Base-by-base conservation (phyloP, 2,329 filamentous ascomycete species). In the Aureobasidium sp. region DNA sequence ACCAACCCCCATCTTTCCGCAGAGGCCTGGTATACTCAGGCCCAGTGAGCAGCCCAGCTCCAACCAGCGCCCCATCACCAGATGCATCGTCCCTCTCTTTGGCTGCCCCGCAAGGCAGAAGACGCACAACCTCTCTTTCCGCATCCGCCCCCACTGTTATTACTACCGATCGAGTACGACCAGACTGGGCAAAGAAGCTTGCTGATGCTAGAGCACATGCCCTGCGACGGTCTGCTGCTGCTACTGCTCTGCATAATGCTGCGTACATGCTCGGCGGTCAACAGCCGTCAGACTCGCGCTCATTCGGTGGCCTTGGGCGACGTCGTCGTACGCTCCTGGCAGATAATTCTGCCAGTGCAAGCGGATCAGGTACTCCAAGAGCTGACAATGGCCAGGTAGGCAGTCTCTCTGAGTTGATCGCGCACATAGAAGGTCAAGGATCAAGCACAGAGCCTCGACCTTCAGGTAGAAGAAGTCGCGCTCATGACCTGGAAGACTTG, bases 401-500 rank as follows among this genome's bases (percentile, higher is more conserved):
- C 12, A 72, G 74, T 51, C 59, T 71, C 6, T 66, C 66, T 53
- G 65, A 69, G n/a, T 61, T 73, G 24, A 65, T 74, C 44, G 68
- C 68, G 37, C 55, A 65, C 41, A 57, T 65, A 57, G 75, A 78
- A 44, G 68, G 67, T n/a, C 51, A 50, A 15, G 59, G 62, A 20
- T 34, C 55, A 47, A 46, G 57, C 50, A 27, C 41, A 39, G 43
- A 61, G 36, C 76, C 73, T 15, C 74, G 81, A 8, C 73, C 75
- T 20, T 82, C 80, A 67, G 83, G 82, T 39, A 77, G 86, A 64
- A 78, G 84, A 65, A 83, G 75, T 62, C 82, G 90, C 34, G 85
- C 95, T 71, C 90, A 95, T 26, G 92, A 97, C 68, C 81, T 97
- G 0, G 94, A 99, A 72, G 93, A 96, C 53, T 89, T 99, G 79